Evolutionary conservation across 108 stramenopile genomes (phyloP).

Genomic region (Skeletonema tropicum): DNA sequence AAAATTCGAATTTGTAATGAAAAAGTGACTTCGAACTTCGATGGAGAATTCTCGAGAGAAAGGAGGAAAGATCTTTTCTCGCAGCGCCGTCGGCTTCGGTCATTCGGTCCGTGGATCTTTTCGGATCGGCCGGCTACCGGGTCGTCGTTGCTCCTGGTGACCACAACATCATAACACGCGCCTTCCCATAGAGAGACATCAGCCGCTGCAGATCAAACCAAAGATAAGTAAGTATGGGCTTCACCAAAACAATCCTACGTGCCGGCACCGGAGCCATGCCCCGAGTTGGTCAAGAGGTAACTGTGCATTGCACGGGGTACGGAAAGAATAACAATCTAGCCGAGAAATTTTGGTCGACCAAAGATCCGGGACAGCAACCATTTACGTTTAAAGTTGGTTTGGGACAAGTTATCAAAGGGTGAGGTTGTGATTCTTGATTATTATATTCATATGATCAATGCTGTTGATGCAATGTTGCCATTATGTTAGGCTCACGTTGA

Average conservation of each 20-base stretch:
- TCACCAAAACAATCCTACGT: constrained; percentile 74
- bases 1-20: too few relatives aligned
- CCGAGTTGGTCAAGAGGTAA: constrained; percentile 74
- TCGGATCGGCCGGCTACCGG: too few relatives aligned
- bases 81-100: too few relatives aligned
- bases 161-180: too few relatives aligned
- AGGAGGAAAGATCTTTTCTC: not conserved
- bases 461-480: not conserved
- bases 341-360: constrained; percentile 92
- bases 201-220: too few relatives aligned
- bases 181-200: too few relatives aligned
- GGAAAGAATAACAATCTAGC: constrained; percentile 86
- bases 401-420: constrained; percentile 68
- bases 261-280: constrained; percentile 62
- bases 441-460: not conserved
- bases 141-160: too few relatives aligned
- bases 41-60: too few relatives aligned
- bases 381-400: constrained; percentile 85
- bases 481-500: not conserved
- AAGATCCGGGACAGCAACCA: constrained; percentile 91
- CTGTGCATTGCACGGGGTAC: constrained; percentile 93
- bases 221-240: constrained; percentile 66
- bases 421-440: not conserved
- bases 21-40: too few relatives aligned
- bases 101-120: too few relatives aligned